These are phyloP conservation scores for Candida neerlandica DNA, from an alignment of 1,139 yeast species.

Conservation along the genomic window DNA sequence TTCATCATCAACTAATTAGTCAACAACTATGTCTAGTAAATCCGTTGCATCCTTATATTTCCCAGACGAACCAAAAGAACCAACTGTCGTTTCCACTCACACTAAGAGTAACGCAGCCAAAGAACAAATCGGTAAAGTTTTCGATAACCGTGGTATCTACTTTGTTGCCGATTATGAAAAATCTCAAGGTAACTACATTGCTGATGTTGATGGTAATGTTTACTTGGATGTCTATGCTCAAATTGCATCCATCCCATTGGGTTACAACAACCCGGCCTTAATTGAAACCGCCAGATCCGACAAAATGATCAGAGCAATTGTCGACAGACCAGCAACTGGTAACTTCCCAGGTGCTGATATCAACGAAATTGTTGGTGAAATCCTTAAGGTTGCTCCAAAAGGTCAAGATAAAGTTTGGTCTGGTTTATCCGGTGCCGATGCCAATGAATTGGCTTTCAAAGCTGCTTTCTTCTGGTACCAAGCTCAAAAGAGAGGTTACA, in stretches of 20 bases:
- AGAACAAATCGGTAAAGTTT: constrained; percentile 53
- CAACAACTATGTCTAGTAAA: constrained; percentile 16
- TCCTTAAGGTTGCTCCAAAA: constrained; percentile 69
- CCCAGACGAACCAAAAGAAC: constrained; percentile 69
- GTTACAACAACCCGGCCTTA: constrained; percentile 76
- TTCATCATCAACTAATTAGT: background rate
- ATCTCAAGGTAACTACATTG: constrained; percentile 70
- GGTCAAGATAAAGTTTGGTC: constrained; percentile 73
- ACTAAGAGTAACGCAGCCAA: constrained; percentile 54
- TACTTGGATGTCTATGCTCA: constrained; percentile 75
- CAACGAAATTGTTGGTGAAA: constrained; percentile 55
- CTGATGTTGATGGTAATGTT: constrained; percentile 70
- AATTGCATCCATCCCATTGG: constrained; percentile 76
- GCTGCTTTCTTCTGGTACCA: constrained; percentile 82
- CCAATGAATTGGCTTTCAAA: constrained; percentile 82
- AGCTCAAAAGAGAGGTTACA: constrained; percentile 57
- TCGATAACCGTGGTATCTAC: constrained; percentile 68
- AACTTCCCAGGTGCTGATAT: constrained; percentile 71
- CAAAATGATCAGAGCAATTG: constrained; percentile 65
- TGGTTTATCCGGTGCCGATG: constrained; percentile 81
- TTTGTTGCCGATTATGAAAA: constrained; percentile 70
- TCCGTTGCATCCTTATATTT: constrained; percentile 56
- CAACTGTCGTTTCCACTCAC: constrained; percentile 49
- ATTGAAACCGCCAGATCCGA: constrained; percentile 63
- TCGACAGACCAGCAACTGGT: constrained; percentile 78